phyloP scores from a whole-genome alignment of 164 flowering plant species.

The Vitis riparia region DNA sequence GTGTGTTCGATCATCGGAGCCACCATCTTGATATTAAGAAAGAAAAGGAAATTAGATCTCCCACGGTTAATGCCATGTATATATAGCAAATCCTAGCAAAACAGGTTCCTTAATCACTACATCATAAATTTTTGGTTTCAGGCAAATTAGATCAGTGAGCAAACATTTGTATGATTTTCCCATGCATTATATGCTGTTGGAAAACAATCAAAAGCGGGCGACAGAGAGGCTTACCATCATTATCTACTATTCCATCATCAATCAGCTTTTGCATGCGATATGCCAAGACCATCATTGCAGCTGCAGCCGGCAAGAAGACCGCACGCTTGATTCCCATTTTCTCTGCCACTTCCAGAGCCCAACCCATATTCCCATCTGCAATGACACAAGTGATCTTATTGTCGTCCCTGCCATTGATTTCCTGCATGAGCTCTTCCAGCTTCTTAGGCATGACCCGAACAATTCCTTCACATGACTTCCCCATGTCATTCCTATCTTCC shows the following conservation, averaged over 20 bases:
- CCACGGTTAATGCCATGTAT: too few relatives aligned
- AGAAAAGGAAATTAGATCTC: too few relatives aligned
- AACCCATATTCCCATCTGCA: conserved; percentile 33
- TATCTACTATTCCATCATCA: conserved; percentile 22
- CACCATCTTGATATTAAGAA: too few relatives aligned
- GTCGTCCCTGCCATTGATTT: conserved; percentile 13
- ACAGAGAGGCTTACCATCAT: too few relatives aligned
- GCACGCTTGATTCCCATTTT: conserved; percentile 29
- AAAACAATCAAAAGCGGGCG: too few relatives aligned
- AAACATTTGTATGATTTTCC: too few relatives aligned
- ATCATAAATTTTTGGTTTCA: too few relatives aligned
- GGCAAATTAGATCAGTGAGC: too few relatives aligned
- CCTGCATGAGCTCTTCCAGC: conserved; percentile 29
- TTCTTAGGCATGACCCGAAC: conserved; percentile 20
- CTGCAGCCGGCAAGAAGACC: conserved; percentile 39
- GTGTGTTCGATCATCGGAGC: too few relatives aligned
- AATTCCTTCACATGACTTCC: conserved; percentile 12
- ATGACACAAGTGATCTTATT: conserved; percentile 23
- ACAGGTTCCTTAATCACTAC: too few relatives aligned
- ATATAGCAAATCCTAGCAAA: too few relatives aligned
- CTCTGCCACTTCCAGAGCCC: conserved; percentile 33
- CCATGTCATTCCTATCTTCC: conserved; percentile 25
- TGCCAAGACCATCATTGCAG: conserved; percentile 15
- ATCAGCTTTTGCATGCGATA: conserved; percentile 29
- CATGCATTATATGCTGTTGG: too few relatives aligned